A percentile compares a stretch with the other conserved stretches of the same genome.
Evolutionary conservation across 2,329 filamentous ascomycete genomes (phyloP).

Genomic region (Pyrenophora teres): DNA sequence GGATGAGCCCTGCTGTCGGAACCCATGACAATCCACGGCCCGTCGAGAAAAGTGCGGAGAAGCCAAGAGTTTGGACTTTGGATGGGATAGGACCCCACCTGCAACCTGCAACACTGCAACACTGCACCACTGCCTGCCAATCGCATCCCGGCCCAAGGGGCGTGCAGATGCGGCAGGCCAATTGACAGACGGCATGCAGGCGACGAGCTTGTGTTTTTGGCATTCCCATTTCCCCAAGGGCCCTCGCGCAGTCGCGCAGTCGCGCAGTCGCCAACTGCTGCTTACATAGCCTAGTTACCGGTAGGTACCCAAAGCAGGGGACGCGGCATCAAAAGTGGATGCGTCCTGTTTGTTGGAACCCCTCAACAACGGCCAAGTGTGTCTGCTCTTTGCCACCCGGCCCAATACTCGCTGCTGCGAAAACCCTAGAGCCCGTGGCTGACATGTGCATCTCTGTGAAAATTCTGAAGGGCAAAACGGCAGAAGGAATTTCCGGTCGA

Average conservation of each 20-base stretch:
- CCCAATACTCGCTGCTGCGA: background rate
- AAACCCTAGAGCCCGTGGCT: conserved; percentile 5
- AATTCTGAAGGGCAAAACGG: conserved; percentile 14
- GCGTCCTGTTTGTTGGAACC: conserved; percentile 24
- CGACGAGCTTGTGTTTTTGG: conserved; percentile 10
- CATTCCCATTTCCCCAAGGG: too few species aligned
- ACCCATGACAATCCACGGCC: conserved; percentile 24
- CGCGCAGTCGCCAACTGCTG: too few species aligned
- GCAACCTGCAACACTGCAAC: too few species aligned
- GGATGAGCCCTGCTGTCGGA: conserved; percentile 16
- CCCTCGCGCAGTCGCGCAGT: conserved; percentile 7
- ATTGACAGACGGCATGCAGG: conserved; percentile 4
- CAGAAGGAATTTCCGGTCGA: conserved; percentile 13
- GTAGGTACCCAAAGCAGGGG: conserved; percentile 14
- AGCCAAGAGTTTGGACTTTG: conserved; percentile 11
- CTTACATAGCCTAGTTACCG: too few species aligned
- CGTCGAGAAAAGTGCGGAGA: conserved; percentile 28
- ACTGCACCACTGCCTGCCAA: conserved; percentile 9
- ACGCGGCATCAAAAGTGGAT: conserved; percentile 23
- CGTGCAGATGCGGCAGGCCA: conserved; percentile 10
- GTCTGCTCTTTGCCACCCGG: conserved; percentile 21
- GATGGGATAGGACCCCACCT: too few species aligned
- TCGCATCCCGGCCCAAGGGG: conserved; percentile 7
- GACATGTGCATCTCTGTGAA: conserved; percentile 27
- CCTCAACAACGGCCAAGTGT: conserved; percentile 19